Evolutionary conservation across 805 yeast species (phyloP).

Genomic region (Pichia thaimueangensis): DNA sequence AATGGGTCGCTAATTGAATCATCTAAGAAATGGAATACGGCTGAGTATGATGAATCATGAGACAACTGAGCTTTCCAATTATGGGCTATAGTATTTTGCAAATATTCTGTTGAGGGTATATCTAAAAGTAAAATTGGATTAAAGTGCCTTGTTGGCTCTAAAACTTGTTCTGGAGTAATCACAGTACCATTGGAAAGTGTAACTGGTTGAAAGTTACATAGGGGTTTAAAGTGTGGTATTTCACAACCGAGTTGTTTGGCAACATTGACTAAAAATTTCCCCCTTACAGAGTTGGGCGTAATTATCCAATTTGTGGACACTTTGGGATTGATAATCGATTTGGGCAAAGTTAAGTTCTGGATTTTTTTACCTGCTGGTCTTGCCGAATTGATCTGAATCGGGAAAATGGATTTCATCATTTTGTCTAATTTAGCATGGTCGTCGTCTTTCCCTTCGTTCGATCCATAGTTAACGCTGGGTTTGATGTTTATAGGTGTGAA

Average conservation of each 20-base stretch:
- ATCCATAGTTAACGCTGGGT: neutral
- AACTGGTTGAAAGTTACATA: constrained; percentile 57
- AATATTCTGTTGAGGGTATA: constrained; percentile 51
- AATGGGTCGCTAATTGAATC: constrained; percentile 38
- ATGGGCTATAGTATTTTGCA: constrained; percentile 25
- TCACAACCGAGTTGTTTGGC: constrained; percentile 67
- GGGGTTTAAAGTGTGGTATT: constrained; percentile 50
- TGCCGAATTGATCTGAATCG: constrained; percentile 13
- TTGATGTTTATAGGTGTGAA: constrained; percentile 21
- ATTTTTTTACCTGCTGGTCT: constrained; percentile 15
- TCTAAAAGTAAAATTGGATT: constrained; percentile 65
- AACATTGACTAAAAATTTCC: constrained; percentile 60
- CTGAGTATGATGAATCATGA: constrained; percentile 25
- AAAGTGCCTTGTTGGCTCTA: constrained; percentile 54
- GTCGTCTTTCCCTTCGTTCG: neutral
- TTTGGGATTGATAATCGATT: constrained; percentile 20
- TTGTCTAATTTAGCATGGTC: constrained; percentile 9
- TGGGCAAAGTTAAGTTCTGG: constrained; percentile 22
- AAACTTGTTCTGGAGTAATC: constrained; percentile 63
- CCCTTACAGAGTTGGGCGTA: constrained; percentile 60
- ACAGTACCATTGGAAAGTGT: constrained; percentile 51
- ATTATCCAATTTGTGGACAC: constrained; percentile 63
- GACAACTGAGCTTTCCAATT: constrained; percentile 18
- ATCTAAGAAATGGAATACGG: constrained; percentile 77
- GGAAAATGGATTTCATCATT: constrained; percentile 21